Conservation (phyloP, 352 stramenopile genomes). For the Phytophthora chlamydospora region DNA sequence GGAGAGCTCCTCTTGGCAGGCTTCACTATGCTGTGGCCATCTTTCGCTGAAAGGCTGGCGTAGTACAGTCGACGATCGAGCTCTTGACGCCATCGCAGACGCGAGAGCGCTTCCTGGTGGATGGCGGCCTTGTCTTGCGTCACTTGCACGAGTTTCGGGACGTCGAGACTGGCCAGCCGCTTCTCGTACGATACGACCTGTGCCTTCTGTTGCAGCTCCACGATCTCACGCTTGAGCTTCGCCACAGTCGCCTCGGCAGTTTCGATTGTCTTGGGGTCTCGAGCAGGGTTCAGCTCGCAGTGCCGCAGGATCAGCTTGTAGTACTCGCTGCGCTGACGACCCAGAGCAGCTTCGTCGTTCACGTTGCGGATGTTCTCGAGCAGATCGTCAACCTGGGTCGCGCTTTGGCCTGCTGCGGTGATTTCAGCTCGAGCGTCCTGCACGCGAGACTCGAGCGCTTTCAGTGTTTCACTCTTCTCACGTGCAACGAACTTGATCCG, state of each 20-base stretch:
- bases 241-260: constrained; percentile 62
- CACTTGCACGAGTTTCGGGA: constrained; percentile 69
- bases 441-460: constrained; percentile 64
- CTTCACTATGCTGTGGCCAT: constrained; percentile 4
- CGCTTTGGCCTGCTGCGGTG: constrained; percentile 50
- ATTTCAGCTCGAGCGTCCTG: constrained; percentile 56
- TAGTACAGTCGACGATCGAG: constrained; percentile 63
- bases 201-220: constrained; percentile 71
- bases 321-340: constrained; percentile 77
- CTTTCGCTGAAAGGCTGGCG: constrained; percentile 30
- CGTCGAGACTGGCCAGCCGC: constrained; percentile 59
- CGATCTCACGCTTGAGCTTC: constrained; percentile 69
- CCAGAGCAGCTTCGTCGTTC: constrained; percentile 63
- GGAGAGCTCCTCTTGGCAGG: background rate
- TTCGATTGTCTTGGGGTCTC: constrained; percentile 81
- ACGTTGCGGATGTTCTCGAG: constrained; percentile 68
- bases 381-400: constrained; percentile 62
- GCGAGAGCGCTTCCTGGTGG: constrained; percentile 63
- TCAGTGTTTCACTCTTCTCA: constrained; percentile 56
- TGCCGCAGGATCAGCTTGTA: constrained; percentile 82
- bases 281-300: constrained; percentile 79
- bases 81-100: constrained; percentile 72
- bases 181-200: constrained; percentile 79
- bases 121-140: constrained; percentile 74
- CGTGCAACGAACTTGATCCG: constrained; percentile 72